Percentiles rank a stretch among this genome's conserved stretches.
Conservation (phyloP, 768 basidiomycete genomes). For the Pleurotus platypus region DNA sequence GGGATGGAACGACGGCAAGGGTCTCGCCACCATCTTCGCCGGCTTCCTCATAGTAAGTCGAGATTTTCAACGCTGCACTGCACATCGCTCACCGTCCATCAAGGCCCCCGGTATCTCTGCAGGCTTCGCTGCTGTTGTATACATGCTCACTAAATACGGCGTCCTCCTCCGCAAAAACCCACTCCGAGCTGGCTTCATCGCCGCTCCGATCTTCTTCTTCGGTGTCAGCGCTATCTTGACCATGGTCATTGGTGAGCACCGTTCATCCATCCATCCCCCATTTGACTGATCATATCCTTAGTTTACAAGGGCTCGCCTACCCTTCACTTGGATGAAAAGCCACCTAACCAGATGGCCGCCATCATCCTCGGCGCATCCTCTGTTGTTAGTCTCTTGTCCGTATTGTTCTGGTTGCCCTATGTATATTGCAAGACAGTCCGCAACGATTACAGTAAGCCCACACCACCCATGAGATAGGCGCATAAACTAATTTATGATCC, state of each 20-base stretch:
- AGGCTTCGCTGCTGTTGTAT: slow-evolving; percentile 18
- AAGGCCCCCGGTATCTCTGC: slow-evolving; percentile 17
- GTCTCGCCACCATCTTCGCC: slow-evolving; percentile 23
- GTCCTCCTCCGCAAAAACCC: slow-evolving; percentile 20
- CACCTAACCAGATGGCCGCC: slow-evolving; percentile 12
- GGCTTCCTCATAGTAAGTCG: slow-evolving; percentile 18
- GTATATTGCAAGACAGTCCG: slow-evolving; percentile 22
- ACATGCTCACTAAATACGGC: slow-evolving; percentile 21
- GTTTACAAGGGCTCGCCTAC: slow-evolving; percentile 23
- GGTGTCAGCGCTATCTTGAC: slow-evolving; percentile 20
- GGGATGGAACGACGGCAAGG: slow-evolving; percentile 25
- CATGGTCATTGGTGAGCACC: slow-evolving; percentile 19
- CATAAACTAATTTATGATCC: too few species aligned
- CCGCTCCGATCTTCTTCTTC: slow-evolving; percentile 25
- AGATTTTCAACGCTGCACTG: too few species aligned
- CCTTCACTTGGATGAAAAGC: slow-evolving; percentile 17
- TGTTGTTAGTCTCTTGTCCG: slow-evolving; percentile 18
- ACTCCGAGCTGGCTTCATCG: slow-evolving; percentile 17
- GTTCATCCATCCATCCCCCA: too few species aligned
- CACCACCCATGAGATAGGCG: too few species aligned
- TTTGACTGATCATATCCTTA: neutral
- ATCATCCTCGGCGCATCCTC: slow-evolving; percentile 19
- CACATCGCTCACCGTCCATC: neutral
- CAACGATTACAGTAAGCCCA: slow-evolving; percentile 21
- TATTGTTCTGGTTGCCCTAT: slow-evolving; percentile 25